Conservation (phyloP, 2,329 filamentous ascomycete species). For the Diplodia sapinea region DNA sequence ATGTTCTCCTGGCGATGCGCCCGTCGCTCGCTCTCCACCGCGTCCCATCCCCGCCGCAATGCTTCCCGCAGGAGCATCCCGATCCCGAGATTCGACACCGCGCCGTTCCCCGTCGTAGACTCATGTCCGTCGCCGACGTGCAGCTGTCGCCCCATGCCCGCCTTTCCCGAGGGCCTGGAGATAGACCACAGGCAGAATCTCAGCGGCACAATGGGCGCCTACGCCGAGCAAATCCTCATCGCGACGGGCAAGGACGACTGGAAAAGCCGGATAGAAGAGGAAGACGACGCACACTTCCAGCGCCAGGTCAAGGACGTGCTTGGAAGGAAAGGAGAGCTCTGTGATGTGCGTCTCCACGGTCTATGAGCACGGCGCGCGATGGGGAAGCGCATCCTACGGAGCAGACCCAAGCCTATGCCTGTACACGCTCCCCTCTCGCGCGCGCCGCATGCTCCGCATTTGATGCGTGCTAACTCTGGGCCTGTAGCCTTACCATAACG, state of each 20-base stretch:
- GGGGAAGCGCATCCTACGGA: neutral
- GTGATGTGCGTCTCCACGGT: constrained; percentile 51
- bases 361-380: constrained; percentile 20
- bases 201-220: constrained; percentile 77
- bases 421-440: constrained; percentile 27
- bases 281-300: constrained; percentile 60
- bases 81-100: constrained; percentile 36
- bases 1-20: constrained; percentile 24
- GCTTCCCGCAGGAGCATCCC: constrained; percentile 30
- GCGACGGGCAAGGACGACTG: constrained; percentile 83
- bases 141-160: constrained; percentile 70
- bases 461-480: neutral
- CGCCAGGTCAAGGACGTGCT: constrained; percentile 69
- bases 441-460: constrained; percentile 13
- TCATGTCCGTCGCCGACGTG: constrained; percentile 79
- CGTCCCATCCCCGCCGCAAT: constrained; percentile 20
- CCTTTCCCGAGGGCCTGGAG: constrained; percentile 59
- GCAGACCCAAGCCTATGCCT: constrained; percentile 7
- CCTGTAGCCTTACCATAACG: constrained; percentile 77
- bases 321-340: constrained; percentile 50
- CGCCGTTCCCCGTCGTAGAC: constrained; percentile 53
- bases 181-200: constrained; percentile 75
- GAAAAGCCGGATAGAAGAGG: constrained; percentile 81
- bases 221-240: constrained; percentile 81
- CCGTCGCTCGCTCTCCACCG: constrained; percentile 22